Percentiles rank a stretch among this genome's conserved stretches.
Conservation (phyloP, 257 asterid species). For the Scutellaria baicalensis region DNA sequence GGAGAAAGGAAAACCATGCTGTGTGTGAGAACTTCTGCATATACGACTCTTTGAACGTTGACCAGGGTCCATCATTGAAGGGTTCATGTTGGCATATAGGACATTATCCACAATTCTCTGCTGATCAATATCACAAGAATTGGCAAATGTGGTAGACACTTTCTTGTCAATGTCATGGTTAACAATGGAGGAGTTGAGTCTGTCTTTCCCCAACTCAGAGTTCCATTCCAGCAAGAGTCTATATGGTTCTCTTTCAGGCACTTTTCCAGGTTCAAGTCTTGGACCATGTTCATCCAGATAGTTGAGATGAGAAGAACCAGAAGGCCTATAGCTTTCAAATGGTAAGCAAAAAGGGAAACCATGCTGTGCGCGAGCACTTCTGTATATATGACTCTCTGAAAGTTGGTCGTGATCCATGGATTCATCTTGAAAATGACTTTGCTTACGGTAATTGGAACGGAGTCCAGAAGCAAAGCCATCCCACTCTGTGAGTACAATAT, state of each 20-base stretch:
- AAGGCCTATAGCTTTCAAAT: conserved; percentile 18
- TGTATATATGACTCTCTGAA: conserved; percentile 12
- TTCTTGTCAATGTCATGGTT: conserved; percentile 7
- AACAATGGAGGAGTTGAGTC: conserved; percentile 12
- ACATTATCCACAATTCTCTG: conserved; percentile 20
- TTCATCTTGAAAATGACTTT: conserved; percentile 21
- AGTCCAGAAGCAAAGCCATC: conserved; percentile 20
- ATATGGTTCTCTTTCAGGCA: conserved; percentile 24
- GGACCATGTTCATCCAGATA: conserved; percentile 28
- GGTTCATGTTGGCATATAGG: no score
- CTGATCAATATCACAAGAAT: conserved; percentile 26
- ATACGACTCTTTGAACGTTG: conserved; percentile 12
- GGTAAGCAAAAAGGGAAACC: conserved; percentile 29
- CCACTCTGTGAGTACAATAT: conserved; percentile 23
- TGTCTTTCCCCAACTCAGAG: conserved; percentile 18
- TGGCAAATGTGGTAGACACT: conserved; percentile 16
- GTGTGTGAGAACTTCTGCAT: conserved; percentile 16
- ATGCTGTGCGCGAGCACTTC: conserved; percentile 17
- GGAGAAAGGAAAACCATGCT: conserved; percentile 27
- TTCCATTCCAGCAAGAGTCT: conserved; percentile 44
- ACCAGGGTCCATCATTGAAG: conserved; percentile 4
- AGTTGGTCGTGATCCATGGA: conserved; percentile 12
- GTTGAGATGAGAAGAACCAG: conserved; percentile 24
- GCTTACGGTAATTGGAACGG: conserved; percentile 18
- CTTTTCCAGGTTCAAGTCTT: conserved; percentile 21